phyloP scores from a whole-genome alignment of 1,139 yeast species.

The Zygotorulaspora mrakii region DNA sequence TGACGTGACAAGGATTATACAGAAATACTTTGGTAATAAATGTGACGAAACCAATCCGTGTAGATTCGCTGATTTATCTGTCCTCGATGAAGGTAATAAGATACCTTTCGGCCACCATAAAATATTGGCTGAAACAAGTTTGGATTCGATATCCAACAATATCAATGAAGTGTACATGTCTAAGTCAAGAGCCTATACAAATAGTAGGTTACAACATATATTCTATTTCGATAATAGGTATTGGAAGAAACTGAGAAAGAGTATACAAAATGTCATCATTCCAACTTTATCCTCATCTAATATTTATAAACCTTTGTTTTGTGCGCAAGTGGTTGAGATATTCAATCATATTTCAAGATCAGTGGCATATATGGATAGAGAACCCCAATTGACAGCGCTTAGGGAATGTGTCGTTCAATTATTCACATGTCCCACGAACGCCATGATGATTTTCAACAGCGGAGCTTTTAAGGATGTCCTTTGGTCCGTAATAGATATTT shows the following conservation, averaged over 20 bases:
- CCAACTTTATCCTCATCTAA: constrained; percentile 53
- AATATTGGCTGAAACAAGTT: constrained; percentile 36
- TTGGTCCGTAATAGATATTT: constrained; percentile 47
- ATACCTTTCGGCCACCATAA: constrained; percentile 36
- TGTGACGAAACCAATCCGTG: constrained; percentile 23
- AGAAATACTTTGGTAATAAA: constrained; percentile 25
- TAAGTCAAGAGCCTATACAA: constrained; percentile 36
- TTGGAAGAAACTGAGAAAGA: constrained; percentile 48
- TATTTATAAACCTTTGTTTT: constrained; percentile 45
- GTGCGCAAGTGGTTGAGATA: constrained; percentile 51
- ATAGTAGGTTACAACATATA: constrained; percentile 51
- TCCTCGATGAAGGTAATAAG: constrained; percentile 21
- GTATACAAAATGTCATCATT: constrained; percentile 46
- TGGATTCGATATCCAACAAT: constrained; percentile 44
- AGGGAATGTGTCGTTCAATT: constrained; percentile 58
- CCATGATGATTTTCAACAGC: constrained; percentile 42
- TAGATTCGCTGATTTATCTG: constrained; percentile 30
- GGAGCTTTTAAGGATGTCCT: constrained; percentile 44
- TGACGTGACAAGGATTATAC: constrained; percentile 23
- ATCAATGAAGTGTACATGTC: constrained; percentile 22
- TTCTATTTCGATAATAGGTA: constrained; percentile 55
- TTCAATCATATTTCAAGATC: constrained; percentile 52
- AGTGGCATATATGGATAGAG: constrained; percentile 55
- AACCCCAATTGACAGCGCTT: constrained; percentile 55
- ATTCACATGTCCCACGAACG: constrained; percentile 61